A percentile compares a stretch with the other conserved stretches of the same genome.
Evolutionary conservation across 1,284 basidiomycete species (phyloP).

Genomic region (Ustilago lituana): DNA sequence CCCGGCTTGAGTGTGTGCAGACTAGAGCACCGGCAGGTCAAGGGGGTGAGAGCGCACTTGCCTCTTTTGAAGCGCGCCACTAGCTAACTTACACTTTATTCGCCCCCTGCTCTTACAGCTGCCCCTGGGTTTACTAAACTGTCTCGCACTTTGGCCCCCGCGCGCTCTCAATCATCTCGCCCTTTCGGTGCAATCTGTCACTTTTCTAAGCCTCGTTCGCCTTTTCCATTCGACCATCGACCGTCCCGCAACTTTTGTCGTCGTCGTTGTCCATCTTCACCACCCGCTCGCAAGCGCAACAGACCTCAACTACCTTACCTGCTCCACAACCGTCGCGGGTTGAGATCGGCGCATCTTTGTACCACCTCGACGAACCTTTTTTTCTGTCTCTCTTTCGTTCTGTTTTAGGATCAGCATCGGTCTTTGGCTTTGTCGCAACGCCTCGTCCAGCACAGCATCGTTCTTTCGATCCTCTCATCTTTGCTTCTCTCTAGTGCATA

Average conservation of each 20-base stretch:
- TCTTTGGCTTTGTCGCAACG: too few species aligned
- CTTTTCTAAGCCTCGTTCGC: background rate
- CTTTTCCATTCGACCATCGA: background rate
- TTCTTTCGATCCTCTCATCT: background rate
- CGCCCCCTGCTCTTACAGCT: too few species aligned
- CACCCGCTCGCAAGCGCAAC: background rate
- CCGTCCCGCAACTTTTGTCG: too few species aligned
- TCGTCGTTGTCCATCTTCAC: background rate
- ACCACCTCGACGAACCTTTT: too few species aligned
- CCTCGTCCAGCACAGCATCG: background rate
- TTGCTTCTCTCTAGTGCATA: background rate
- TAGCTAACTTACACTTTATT: constrained; percentile 10
- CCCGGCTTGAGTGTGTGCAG: too few species aligned
- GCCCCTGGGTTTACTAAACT: too few species aligned
- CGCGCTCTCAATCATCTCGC: background rate
- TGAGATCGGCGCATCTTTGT: too few species aligned
- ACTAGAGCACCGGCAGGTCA: too few species aligned
- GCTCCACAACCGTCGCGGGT: too few species aligned
- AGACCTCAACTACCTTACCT: too few species aligned
- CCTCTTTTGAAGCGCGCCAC: constrained; percentile 3
- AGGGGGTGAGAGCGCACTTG: too few species aligned
- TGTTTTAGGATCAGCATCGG: background rate
- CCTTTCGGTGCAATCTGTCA: constrained; percentile 9
- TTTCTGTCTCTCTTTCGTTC: background rate
- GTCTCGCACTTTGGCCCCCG: too few species aligned